Conservation (phyloP, 805 yeast species). For the Brettanomyces sp. region DNA sequence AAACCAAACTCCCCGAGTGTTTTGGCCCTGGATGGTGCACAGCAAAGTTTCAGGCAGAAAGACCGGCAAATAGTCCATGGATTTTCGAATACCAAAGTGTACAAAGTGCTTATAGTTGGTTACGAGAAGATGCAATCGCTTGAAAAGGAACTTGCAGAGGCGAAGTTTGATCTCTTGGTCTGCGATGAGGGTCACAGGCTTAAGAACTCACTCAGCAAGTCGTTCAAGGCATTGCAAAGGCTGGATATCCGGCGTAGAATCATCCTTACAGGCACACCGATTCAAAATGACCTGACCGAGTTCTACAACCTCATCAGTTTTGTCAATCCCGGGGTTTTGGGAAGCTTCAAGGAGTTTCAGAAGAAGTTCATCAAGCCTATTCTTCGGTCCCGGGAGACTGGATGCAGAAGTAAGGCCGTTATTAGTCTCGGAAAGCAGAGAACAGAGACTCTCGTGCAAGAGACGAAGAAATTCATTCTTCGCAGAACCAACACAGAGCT, state of each 20-base stretch:
- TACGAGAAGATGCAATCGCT: constrained; percentile 69
- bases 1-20: constrained; percentile 43
- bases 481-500: constrained; percentile 60
- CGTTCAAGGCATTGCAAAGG: constrained; percentile 50
- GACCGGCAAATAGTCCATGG: constrained; percentile 49
- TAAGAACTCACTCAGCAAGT: constrained; percentile 66
- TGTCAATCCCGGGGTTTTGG: constrained; percentile 76
- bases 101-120: constrained; percentile 78
- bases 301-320: constrained; percentile 76
- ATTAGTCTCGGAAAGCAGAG: constrained; percentile 49
- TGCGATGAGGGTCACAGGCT: constrained; percentile 96
- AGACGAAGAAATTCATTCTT: constrained; percentile 60
- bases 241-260: constrained; percentile 50
- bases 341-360: constrained; percentile 47
- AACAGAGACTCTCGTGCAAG: constrained; percentile 51
- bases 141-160: constrained; percentile 36
- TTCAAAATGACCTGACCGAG: constrained; percentile 84
- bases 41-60: constrained; percentile 28
- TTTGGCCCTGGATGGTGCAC: constrained; percentile 44
- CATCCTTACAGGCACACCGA: constrained; percentile 54
- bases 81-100: constrained; percentile 60
- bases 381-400: constrained; percentile 55
- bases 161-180: constrained; percentile 56
- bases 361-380: constrained; percentile 64
- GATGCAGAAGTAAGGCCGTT: constrained; percentile 40